Evolutionary conservation across 345 rosid genomes (phyloP), one percentile per base, ranked within the genome.

Genomic region (Moringa oleifera): DNA sequence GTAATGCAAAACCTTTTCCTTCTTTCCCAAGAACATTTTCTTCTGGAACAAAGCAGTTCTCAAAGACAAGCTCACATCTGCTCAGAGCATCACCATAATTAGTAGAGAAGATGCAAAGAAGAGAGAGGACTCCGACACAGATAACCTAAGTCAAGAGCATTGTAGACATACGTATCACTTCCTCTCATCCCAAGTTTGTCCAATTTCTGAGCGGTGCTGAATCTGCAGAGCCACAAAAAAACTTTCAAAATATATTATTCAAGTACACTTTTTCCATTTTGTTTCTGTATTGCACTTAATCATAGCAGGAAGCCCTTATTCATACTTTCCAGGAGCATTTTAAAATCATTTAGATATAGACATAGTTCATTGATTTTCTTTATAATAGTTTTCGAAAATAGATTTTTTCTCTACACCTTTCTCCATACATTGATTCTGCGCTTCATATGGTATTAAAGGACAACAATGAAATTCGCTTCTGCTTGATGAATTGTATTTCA

Each of bases 171-270:
- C 94, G 97, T 93, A 73, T 93, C 98, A 54, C 98, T 90, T 80
- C 98, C 98, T 20, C 96, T 85, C 97, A 93, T 93, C 62, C 98
- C 97, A 51, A 88, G 96, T 75, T 90, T 93, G 81, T 93, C 98
- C 73, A 93, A 68, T 63, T 93, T 93, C 79, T 93, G 97, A 72
- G 98, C 97, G 31, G 97, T 90, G 68, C 85, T 86, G 76, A 84
- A 93, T 75, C 98, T 93, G 91, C 80, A 80, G 59, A 50, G 61
- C 28, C 67, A 65, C 45, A 76, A 70, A 17, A n/a, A 67, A 66
- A 25, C 22, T 47, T 46, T 24, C 11, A 22, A 23, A 25, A 57
- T 23, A 22, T 55, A 25, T n/a, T 12, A 28, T 52, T 46, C 47
- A 25, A 58, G 22, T 11, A 46, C 37, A 20, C 16, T 5, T 20